Percentiles rank a stretch among this genome's conserved stretches.
Evolutionary conservation across 1,284 basidiomycete species (phyloP).

Genomic region (Volvariella surrecta): DNA sequence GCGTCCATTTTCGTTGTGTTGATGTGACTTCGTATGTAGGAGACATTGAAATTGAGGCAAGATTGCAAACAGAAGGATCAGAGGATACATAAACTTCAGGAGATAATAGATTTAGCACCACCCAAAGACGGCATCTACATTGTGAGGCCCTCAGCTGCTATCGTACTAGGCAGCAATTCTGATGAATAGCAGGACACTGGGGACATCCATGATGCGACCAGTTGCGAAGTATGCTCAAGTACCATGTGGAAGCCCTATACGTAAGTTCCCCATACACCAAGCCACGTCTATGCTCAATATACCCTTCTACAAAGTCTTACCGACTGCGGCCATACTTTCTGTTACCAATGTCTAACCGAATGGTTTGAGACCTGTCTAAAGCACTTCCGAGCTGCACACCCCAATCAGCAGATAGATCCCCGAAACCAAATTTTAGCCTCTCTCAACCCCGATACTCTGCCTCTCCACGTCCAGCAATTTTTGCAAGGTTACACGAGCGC

Average conservation of each 20-base stretch:
- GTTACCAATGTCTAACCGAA: conserved; percentile 49
- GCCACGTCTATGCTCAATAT: not conserved
- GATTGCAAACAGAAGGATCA: conserved; percentile 11
- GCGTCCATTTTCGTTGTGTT: not conserved
- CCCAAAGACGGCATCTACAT: too few relatives aligned
- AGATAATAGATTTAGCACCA: conserved; percentile 18
- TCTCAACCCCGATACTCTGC: conserved; percentile 13
- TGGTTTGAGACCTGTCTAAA: conserved; percentile 53
- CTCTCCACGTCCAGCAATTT: conserved; percentile 15
- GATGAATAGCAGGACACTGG: conserved; percentile 24
- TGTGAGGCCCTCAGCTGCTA: too few relatives aligned
- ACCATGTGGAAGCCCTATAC: conserved; percentile 60
- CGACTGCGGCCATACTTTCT: conserved; percentile 65
- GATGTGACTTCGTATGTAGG: conserved; percentile 11
- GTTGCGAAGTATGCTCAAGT: conserved; percentile 53
- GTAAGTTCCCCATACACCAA: conserved; percentile 15
- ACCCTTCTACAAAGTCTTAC: conserved; percentile 31
- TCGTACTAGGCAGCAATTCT: conserved; percentile 2
- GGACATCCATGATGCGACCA: conserved; percentile 43
- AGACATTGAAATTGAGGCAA: conserved; percentile 16
- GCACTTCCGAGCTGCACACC: conserved; percentile 39
- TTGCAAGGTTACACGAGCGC: conserved; percentile 14
- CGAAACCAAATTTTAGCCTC: conserved; percentile 8
- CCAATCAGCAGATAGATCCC: conserved; percentile 25
- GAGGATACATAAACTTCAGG: conserved; percentile 12